Conservation (phyloP, 1,139 yeast species). For the Debaryomycetaceae sp. region DNA sequence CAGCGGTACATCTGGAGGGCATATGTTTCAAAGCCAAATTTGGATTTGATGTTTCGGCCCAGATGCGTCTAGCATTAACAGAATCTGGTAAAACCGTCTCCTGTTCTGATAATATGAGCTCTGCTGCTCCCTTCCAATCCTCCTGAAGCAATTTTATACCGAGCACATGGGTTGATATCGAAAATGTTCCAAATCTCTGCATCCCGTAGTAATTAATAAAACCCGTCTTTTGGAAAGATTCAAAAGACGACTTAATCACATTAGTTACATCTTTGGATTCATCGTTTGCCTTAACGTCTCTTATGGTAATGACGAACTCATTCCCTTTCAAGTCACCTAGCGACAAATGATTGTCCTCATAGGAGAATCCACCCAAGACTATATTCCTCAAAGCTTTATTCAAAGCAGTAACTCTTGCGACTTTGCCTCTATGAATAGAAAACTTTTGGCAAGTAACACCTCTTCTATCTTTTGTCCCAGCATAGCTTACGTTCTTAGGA, state of each 20-base stretch:
- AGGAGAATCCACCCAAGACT: constrained; percentile 73
- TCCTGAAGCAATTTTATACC: constrained; percentile 71
- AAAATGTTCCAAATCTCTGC: constrained; percentile 97
- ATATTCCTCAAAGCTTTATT: constrained; percentile 74
- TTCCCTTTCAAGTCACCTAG: constrained; percentile 88
- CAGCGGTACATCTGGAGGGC: constrained; percentile 91
- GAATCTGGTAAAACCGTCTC: constrained; percentile 81
- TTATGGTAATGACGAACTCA: constrained; percentile 78
- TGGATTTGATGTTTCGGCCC: constrained; percentile 77
- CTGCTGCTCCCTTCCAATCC: constrained; percentile 79
- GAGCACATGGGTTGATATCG: constrained; percentile 82
- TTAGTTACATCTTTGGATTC: constrained; percentile 34
- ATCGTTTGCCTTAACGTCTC: constrained; percentile 53
- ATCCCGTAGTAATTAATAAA: constrained; percentile 93
- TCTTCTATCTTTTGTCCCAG: constrained; percentile 96
- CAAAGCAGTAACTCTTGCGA: constrained; percentile 74
- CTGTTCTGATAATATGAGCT: constrained; percentile 78
- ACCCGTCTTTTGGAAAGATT: constrained; percentile 62
- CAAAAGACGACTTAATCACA: constrained; percentile 50
- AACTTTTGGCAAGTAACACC: constrained; percentile 91
- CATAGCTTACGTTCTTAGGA: constrained; percentile 66
- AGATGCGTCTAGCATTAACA: constrained; percentile 71
- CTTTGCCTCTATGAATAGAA: constrained; percentile 66
- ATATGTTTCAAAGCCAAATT: constrained; percentile 60
- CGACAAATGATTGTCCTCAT: constrained; percentile 58